Evolutionary conservation across 805 yeast genomes (phyloP).

Genomic region (Cyberlindnera maclurae): DNA sequence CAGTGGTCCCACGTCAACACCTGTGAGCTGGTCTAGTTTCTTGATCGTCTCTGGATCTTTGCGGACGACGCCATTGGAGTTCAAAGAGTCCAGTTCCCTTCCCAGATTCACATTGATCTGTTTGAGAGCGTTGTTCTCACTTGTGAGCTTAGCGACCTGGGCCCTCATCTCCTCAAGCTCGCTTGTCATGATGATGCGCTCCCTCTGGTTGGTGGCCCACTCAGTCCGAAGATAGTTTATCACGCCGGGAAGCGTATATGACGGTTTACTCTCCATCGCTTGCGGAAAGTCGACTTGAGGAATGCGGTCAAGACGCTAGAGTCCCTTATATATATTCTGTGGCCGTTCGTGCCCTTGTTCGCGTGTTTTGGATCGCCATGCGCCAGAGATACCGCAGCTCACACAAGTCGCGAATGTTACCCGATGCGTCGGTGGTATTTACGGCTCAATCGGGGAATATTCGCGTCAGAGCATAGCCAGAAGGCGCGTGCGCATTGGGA

Average conservation of each 20-base stretch:
- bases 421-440: background rate
- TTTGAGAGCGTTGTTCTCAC: conserved; percentile 39
- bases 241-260: conserved; percentile 36
- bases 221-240: conserved; percentile 58
- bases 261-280: conserved; percentile 1
- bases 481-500: background rate
- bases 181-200: conserved; percentile 52
- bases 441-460: too few species aligned
- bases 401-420: background rate
- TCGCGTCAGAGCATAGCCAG: too few species aligned
- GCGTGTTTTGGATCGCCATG: too few species aligned
- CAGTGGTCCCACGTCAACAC: conserved; percentile 11
- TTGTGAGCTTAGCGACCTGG: conserved; percentile 42
- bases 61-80: background rate
- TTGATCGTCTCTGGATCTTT: background rate
- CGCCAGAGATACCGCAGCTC: background rate
- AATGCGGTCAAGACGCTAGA: background rate
- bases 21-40: background rate
- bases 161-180: conserved; percentile 56
- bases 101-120: conserved; percentile 5
- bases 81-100: conserved; percentile 1
- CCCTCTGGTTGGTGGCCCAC: conserved; percentile 54
- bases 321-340: too few species aligned
- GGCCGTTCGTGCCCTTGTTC: background rate
- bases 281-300: background rate